phyloP scores from a whole-genome alignment of 805 yeast species.

The Yarrowia sp. region DNA sequence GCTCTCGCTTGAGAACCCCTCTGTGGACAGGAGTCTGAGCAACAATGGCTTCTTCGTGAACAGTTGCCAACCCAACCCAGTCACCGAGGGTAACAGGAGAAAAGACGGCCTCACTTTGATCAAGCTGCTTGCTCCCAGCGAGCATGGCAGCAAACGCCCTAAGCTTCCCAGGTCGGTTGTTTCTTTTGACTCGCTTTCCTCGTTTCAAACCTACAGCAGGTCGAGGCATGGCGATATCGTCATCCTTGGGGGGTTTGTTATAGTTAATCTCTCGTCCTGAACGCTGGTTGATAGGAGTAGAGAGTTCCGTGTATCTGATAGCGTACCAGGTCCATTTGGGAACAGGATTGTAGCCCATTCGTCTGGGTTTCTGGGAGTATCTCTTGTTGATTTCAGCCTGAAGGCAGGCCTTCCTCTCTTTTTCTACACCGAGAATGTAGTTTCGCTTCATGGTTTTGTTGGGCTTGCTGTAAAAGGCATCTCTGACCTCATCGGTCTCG shows the following conservation, averaged over 20 bases:
- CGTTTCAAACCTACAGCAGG: neutral
- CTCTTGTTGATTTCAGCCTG: conserved; percentile 4
- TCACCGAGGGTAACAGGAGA: neutral
- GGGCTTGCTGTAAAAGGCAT: conserved; percentile 24
- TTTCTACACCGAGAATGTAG: neutral
- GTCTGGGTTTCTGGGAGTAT: neutral
- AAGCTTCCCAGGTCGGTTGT: neutral
- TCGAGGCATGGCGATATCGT: neutral
- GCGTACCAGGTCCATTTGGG: conserved; percentile 21
- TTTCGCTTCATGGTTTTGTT: neutral
- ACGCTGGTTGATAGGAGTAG: neutral
- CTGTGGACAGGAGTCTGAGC: neutral
- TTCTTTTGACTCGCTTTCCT: neutral
- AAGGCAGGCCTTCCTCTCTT: neutral
- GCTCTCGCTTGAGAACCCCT: neutral
- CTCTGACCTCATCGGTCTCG: neutral
- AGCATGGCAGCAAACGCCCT: neutral
- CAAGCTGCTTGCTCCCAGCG: neutral
- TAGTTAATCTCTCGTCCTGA: neutral
- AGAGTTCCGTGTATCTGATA: neutral
- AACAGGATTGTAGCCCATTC: neutral
- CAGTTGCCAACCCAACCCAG: neutral
- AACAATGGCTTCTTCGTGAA: neutral
- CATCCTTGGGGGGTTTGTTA: neutral
- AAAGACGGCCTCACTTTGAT: neutral